Base-by-base conservation (phyloP, 2,329 filamentous ascomycete species). In the Escovopsis sp. region DNA sequence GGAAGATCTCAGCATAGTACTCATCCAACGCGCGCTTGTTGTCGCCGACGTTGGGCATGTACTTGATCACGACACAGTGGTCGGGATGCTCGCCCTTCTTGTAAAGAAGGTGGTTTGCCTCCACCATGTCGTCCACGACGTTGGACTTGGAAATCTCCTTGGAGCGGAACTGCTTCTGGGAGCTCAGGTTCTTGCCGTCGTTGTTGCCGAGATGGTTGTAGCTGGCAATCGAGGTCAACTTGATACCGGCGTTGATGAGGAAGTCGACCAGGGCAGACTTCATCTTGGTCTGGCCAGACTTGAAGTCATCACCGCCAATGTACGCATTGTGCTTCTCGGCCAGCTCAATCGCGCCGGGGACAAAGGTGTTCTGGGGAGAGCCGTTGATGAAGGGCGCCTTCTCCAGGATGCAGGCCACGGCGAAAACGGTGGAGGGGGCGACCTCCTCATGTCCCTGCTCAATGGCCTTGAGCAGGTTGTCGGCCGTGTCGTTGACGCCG, bases 181-280 rank as follows among this genome's bases (percentile, higher is more conserved):
- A 94, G 69, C 84, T 94, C 54, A 98, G 67, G 71, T 98, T 98
- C 79, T 88, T 95, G 70, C 91, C 91, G 60, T 98, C 89, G 60
- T 98, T 98, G 77, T 98, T 98, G 57, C 91, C 91, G 43, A 98
- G 80, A 63, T 98, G 91, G 71, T 98, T 98, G 79, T 98, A 98
- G 67, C 84, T 93, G 50, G 91, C 86, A 67, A 98, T 96, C 34
- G 88, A 94, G 45, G 89, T 96, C 58, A 98, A 79, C 71, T 94
- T 95, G 75, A 98, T 96, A 60, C 91, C 91, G 38, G 91, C 91
- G 61, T 80, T 95, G 79, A 98, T 94, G 61, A 98, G 67, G 70
- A 98, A 98, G 67, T 98, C 91, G 37, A 96, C 91, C 27, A 98
- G 78, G 15, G 91, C 91, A 46, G 91, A 96, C 71, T 98, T 98